A percentile compares a stretch with the other conserved stretches of the same genome.
These are phyloP conservation scores for Calophaca sinica DNA, from an alignment of 306 rosid species.

Conservation along the genomic window DNA sequence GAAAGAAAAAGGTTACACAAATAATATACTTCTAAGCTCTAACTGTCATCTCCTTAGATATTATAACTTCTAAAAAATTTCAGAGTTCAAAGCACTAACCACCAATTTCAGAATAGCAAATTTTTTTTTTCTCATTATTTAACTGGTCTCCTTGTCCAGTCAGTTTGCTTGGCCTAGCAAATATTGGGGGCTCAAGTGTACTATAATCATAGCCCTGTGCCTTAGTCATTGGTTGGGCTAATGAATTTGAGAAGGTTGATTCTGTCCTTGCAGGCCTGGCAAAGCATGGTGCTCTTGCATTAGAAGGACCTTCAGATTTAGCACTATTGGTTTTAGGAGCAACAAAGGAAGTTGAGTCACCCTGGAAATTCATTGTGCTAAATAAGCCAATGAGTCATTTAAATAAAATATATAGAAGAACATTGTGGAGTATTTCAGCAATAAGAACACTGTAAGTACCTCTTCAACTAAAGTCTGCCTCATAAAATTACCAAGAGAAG, in stretches of 20 bases:
- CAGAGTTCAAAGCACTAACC: constrained; percentile 47
- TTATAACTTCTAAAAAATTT: constrained; percentile 10
- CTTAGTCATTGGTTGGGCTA: constrained; percentile 45
- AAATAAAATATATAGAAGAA: constrained; percentile 20
- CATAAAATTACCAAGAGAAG: constrained; percentile 68
- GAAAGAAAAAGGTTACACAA: background rate
- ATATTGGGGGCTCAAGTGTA: constrained; percentile 61
- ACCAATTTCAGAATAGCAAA: constrained; percentile 42
- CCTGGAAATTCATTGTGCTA: constrained; percentile 63
- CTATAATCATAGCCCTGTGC: constrained; percentile 45
- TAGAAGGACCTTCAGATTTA: constrained; percentile 50
- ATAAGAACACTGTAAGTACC: no score
- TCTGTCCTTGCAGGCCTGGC: constrained; percentile 56
- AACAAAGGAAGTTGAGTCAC: constrained; percentile 37
- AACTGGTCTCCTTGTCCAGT: constrained; percentile 35
- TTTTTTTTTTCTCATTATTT: constrained; percentile 47
- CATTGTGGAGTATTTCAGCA: constrained; percentile 4
- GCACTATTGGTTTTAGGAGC: constrained; percentile 50
- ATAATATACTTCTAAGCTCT: no score
- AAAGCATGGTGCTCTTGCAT: constrained; percentile 69
- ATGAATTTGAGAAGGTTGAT: constrained; percentile 41
- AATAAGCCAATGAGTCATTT: no score
- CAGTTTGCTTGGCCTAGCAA: constrained; percentile 56
- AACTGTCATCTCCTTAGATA: no score
- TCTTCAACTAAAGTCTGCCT: constrained; percentile 59